These are phyloP conservation scores for Russula olivacea DNA, from an alignment of 768 basidiomycete genomes.

Conservation along the genomic window DNA sequence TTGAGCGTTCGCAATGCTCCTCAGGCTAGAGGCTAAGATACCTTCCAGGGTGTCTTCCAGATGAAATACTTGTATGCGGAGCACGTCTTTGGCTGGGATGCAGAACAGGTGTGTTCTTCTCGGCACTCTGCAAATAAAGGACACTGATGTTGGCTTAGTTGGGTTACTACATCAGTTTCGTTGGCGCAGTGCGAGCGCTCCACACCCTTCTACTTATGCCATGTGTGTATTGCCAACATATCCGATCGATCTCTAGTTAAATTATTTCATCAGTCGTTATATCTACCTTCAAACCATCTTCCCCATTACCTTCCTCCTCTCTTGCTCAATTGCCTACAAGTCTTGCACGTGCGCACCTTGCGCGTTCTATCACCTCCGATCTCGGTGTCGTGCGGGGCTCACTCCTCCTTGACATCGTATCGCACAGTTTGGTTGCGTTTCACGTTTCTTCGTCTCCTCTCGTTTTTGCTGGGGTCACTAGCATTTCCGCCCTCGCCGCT, in stretches of 20 bases:
- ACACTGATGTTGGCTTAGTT: conserved; percentile 35
- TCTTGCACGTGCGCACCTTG: conserved; percentile 46
- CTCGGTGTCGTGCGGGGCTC: conserved; percentile 58
- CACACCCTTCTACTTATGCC: conserved; percentile 65
- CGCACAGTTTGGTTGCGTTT: conserved; percentile 55
- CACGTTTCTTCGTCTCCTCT: conserved; percentile 39
- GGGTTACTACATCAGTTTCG: conserved; percentile 68
- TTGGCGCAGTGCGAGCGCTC: conserved; percentile 58
- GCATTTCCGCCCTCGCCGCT: conserved; percentile 57
- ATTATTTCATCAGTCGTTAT: conserved; percentile 51
- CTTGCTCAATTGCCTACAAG: conserved; percentile 27
- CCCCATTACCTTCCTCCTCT: conserved; percentile 15
- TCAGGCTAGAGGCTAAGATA: conserved; percentile 6
- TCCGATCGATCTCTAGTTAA: conserved; percentile 23
- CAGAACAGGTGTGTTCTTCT: conserved; percentile 42
- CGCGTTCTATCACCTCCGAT: conserved; percentile 63
- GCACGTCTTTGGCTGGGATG: conserved; percentile 63
- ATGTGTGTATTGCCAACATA: conserved; percentile 38
- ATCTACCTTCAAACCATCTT: conserved; percentile 52
- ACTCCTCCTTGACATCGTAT: conserved; percentile 59
- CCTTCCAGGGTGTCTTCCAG: conserved; percentile 55
- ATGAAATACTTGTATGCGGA: conserved; percentile 76
- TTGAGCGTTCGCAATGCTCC: not conserved
- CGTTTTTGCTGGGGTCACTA: conserved; percentile 54
- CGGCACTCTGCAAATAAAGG: not conserved